phyloP scores from a whole-genome alignment of 2,329 filamentous ascomycete genomes.

The Cryphonectria radicalis region DNA sequence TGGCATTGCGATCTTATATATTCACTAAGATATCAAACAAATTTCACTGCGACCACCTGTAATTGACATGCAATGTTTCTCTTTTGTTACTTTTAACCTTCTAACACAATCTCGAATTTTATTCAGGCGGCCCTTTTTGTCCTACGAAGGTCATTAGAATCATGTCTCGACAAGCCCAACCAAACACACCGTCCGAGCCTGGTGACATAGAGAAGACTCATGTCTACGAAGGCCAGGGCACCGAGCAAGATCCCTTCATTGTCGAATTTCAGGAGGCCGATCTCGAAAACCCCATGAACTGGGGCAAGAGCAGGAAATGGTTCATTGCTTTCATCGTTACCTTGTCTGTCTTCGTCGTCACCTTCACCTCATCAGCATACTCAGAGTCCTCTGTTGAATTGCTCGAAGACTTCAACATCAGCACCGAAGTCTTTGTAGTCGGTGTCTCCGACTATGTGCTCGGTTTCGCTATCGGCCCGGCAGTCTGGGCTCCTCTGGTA shows the following conservation, averaged over 20 bases:
- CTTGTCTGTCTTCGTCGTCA: slow-evolving; percentile 47
- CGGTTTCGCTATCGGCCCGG: slow-evolving; percentile 59
- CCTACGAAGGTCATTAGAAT: neutral
- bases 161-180: neutral
- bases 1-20: neutral
- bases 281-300: slow-evolving; percentile 48
- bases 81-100: neutral
- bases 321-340: slow-evolving; percentile 44
- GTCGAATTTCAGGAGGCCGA: slow-evolving; percentile 51
- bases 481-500: slow-evolving; percentile 61
- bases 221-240: slow-evolving; percentile 35
- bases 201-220: slow-evolving; percentile 1
- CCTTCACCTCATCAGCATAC: slow-evolving; percentile 58
- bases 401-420: slow-evolving; percentile 45
- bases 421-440: slow-evolving; percentile 49
- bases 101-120: too few relatives aligned
- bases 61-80: neutral
- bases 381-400: slow-evolving; percentile 46
- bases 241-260: slow-evolving; percentile 48
- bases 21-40: neutral
- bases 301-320: slow-evolving; percentile 44
- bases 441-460: slow-evolving; percentile 60
- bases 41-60: neutral
- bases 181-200: neutral
- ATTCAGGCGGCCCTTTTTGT: neutral